Evolutionary conservation across 495 filamentous ascomycete genomes (phyloP).

Genomic region (Penicillium ochrochloron): DNA sequence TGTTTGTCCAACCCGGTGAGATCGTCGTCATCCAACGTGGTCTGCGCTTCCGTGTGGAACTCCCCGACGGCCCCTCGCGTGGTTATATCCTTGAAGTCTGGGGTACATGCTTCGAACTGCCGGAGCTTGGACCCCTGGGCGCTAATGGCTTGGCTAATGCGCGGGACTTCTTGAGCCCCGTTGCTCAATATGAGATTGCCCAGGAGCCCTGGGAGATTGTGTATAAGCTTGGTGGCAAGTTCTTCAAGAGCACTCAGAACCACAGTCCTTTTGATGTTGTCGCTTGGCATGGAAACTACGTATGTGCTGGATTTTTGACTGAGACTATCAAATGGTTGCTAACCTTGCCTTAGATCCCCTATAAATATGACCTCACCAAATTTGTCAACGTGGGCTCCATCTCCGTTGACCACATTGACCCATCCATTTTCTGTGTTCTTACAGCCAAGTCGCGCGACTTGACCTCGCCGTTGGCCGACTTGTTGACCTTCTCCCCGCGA

Average conservation of each 20-base stretch:
- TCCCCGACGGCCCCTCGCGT: conserved; percentile 51
- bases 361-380: conserved; percentile 57
- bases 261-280: conserved; percentile 58
- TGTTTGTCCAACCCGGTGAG: conserved; percentile 55
- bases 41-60: conserved; percentile 49
- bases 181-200: conserved; percentile 47
- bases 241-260: conserved; percentile 53
- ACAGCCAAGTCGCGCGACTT: conserved; percentile 51
- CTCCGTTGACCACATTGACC: conserved; percentile 57
- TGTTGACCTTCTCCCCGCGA: conserved; percentile 54
- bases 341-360: conserved; percentile 38
- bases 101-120: conserved; percentile 52
- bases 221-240: conserved; percentile 56
- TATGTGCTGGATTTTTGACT: conserved; percentile 21
- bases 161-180: conserved; percentile 52
- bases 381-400: conserved; percentile 57
- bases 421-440: conserved; percentile 56
- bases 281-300: conserved; percentile 58
- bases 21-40: conserved; percentile 54
- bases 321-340: not conserved
- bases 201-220: conserved; percentile 51
- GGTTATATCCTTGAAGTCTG: conserved; percentile 57
- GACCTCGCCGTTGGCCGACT: conserved; percentile 50
- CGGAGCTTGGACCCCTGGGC: conserved; percentile 56
- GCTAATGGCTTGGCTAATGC: conserved; percentile 56